Percentiles rank a stretch among this genome's conserved stretches.
Evolutionary conservation across 345 rosid species (phyloP).

Genomic region (Litchi chinensis): DNA sequence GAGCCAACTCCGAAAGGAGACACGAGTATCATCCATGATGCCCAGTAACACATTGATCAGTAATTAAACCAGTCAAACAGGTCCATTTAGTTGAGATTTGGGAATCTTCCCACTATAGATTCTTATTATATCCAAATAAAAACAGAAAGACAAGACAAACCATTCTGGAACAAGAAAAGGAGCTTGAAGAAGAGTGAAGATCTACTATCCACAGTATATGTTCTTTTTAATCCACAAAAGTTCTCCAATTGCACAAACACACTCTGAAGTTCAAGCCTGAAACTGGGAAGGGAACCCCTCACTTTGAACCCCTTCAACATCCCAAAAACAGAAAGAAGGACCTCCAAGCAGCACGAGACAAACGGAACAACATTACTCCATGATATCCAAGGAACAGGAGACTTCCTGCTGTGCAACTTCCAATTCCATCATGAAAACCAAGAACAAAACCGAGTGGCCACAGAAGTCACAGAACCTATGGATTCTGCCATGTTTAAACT

Average conservation of each 20-base stretch:
- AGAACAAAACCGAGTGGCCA: slow-evolving; percentile 15
- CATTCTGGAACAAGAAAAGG: slow-evolving; percentile 25
- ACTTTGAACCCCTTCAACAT: background rate
- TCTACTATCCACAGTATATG: slow-evolving; percentile 10
- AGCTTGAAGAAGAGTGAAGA: slow-evolving; percentile 20
- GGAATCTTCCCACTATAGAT: slow-evolving; percentile 35
- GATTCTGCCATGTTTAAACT: slow-evolving; percentile 17
- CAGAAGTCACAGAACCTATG: slow-evolving; percentile 6
- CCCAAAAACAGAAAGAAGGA: slow-evolving; percentile 11
- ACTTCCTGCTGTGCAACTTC: slow-evolving; percentile 12
- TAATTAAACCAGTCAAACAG: background rate
- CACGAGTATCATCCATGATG: slow-evolving; percentile 2
- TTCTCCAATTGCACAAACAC: slow-evolving; percentile 23
- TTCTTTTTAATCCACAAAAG: slow-evolving; percentile 19
- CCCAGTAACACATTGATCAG: slow-evolving; percentile 10
- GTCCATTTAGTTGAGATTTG: background rate
- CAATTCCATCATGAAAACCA: background rate
- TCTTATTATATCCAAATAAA: slow-evolving; percentile 30
- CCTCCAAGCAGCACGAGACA: slow-evolving; percentile 20
- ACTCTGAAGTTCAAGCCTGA: slow-evolving; percentile 28
- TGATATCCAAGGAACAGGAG: slow-evolving; percentile 11
- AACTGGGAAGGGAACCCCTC: background rate
- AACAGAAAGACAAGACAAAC: slow-evolving; percentile 36
- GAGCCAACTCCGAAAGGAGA: slow-evolving; percentile 12
- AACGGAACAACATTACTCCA: slow-evolving; percentile 11